A percentile compares a stretch with the other conserved stretches of the same genome.
These are phyloP conservation scores for Solanum ossicruentum DNA, from an alignment of 257 asterid species.

Conservation along the genomic window DNA sequence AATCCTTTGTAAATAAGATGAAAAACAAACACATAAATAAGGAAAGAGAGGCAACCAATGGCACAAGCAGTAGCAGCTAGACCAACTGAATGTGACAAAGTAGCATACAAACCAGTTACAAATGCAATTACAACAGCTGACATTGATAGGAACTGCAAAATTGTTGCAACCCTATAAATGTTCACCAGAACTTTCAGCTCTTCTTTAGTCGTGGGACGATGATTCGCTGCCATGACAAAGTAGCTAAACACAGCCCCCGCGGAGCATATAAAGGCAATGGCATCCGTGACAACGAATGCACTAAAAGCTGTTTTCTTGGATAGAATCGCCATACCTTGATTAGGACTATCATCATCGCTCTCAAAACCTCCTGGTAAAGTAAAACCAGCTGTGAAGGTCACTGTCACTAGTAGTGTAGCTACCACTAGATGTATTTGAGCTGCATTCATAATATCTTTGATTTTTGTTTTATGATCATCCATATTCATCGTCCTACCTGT, in stretches of 20 bases:
- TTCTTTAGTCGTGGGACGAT: not conserved
- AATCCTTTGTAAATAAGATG: not conserved
- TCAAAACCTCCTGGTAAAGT: conserved; percentile 12
- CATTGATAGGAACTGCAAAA: not conserved
- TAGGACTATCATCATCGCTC: not conserved
- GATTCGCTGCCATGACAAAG: not conserved
- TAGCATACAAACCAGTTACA: conserved; percentile 6
- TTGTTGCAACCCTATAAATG: not conserved
- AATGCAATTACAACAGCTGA: conserved; percentile 9
- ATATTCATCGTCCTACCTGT: not conserved
- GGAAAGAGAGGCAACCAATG: not conserved
- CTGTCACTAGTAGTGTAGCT: not conserved
- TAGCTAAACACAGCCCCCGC: not conserved
- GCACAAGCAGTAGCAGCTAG: not conserved
- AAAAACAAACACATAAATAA: not conserved
- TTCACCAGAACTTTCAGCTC: not conserved
- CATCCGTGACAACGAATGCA: conserved; percentile 7
- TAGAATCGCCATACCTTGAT: conserved; percentile 10
- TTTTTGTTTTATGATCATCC: not conserved
- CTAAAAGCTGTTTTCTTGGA: not conserved
- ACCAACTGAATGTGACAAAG: not conserved
- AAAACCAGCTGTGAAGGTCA: not conserved
- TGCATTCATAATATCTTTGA: not conserved
- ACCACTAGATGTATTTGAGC: conserved; percentile 2
- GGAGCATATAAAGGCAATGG: conserved; percentile 7